phyloP scores from a whole-genome alignment of 495 filamentous ascomycete genomes.

The Podospora pseudoanserina region DNA sequence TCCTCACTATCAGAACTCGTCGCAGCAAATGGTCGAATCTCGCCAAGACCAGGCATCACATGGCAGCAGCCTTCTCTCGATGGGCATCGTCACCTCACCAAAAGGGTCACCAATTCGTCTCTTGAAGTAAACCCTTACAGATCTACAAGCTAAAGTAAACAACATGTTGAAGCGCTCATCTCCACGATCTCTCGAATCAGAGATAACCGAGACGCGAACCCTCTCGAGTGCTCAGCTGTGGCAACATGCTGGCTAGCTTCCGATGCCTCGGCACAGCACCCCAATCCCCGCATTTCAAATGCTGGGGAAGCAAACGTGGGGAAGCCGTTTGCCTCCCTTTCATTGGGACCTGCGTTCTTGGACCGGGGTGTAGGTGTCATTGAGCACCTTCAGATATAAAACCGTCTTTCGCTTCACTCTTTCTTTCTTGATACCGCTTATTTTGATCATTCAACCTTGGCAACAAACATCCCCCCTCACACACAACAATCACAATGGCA shows the following conservation, averaged over 20 bases:
- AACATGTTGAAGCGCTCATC: neutral
- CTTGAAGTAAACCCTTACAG: neutral
- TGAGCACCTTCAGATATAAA: constrained; percentile 4
- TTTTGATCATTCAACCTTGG: neutral
- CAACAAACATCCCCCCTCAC: neutral
- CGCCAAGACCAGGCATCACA: neutral
- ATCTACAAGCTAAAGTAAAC: neutral
- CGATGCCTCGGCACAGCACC: neutral
- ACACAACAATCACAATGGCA: constrained; percentile 33
- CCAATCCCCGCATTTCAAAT: constrained; percentile 2
- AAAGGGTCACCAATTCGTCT: neutral
- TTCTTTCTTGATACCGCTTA: neutral
- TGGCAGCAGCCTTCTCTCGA: neutral
- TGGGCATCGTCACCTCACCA: neutral
- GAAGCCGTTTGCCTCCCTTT: neutral
- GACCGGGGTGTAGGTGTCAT: neutral
- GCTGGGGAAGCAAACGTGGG: constrained; percentile 1
- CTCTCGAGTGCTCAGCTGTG: neutral
- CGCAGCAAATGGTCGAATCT: neutral
- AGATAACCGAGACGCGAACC: neutral
- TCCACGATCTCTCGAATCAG: neutral
- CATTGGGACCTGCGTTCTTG: neutral
- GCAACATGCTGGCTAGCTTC: neutral
- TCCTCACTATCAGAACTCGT: neutral
- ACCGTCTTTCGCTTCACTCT: neutral